Evolutionary conservation across 768 basidiomycete genomes (phyloP).

Genomic region (Lactarius hatsudake): DNA sequence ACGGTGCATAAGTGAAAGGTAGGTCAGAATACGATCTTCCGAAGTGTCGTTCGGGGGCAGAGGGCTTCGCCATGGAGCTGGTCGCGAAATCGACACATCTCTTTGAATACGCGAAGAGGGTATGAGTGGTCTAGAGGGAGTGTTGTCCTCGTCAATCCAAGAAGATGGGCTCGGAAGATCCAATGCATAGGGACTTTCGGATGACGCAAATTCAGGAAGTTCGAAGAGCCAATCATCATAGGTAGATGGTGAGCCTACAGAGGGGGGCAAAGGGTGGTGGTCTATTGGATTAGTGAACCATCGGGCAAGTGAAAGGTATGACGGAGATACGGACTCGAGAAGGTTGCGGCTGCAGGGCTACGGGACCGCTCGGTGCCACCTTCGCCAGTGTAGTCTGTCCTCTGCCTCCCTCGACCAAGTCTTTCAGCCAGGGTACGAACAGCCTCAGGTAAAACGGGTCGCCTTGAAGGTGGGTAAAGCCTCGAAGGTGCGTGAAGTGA

Average conservation of each 20-base stretch:
- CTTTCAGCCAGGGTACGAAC: conserved; percentile 18
- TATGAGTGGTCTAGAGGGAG: not conserved
- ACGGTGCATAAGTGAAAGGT: conserved; percentile 11
- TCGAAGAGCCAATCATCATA: conserved; percentile 8
- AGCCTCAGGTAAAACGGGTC: conserved; percentile 14
- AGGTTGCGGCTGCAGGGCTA: conserved; percentile 13
- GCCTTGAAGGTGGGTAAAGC: conserved; percentile 11
- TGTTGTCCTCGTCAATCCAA: conserved; percentile 14
- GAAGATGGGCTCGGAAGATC: conserved; percentile 14
- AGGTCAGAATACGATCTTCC: conserved; percentile 12
- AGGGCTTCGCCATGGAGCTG: conserved; percentile 20
- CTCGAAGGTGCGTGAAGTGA: conserved; percentile 12
- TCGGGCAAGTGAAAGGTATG: not conserved
- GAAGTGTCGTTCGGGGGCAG: not conserved
- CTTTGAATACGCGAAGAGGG: conserved; percentile 18
- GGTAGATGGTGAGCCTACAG: conserved; percentile 9
- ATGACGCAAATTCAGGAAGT: conserved; percentile 8
- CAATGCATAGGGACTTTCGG: conserved; percentile 19
- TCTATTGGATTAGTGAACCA: not conserved
- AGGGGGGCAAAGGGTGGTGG: not conserved
- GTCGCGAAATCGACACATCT: conserved; percentile 13
- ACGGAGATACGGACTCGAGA: conserved; percentile 17
- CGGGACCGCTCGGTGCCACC: conserved; percentile 14
- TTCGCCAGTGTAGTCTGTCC: conserved; percentile 9
- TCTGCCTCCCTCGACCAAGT: conserved; percentile 19